Percentiles rank a stretch among this genome's conserved stretches.
These are phyloP conservation scores for Ustilaginoidea virens DNA, from an alignment of 2,329 filamentous ascomycete genomes.

Conservation along the genomic window DNA sequence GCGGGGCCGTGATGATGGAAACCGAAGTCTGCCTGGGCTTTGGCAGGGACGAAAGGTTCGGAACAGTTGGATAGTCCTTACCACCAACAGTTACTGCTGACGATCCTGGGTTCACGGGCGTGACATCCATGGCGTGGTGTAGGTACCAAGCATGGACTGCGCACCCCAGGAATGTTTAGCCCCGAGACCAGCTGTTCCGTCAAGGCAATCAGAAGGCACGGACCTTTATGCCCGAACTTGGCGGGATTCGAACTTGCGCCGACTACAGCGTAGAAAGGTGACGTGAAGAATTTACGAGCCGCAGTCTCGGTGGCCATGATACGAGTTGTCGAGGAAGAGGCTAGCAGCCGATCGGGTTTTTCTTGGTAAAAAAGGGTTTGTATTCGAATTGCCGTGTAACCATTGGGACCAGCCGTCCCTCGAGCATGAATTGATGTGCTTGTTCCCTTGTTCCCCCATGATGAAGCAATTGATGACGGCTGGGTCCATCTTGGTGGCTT, in stretches of 20 bases:
- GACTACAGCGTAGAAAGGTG: slow-evolving; percentile 70
- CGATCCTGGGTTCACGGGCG: slow-evolving; percentile 66
- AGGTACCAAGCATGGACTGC: slow-evolving; percentile 86
- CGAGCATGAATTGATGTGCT: too few species aligned
- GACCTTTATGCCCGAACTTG: slow-evolving; percentile 85
- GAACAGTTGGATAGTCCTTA: slow-evolving; percentile 45
- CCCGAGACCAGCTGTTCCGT: neutral
- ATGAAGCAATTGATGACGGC: too few species aligned
- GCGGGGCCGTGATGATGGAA: slow-evolving; percentile 76
- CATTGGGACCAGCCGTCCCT: too few species aligned
- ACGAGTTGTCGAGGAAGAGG: neutral
- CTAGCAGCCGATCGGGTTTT: too few species aligned
- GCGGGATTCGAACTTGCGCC: slow-evolving; percentile 71
- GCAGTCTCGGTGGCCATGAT: slow-evolving; percentile 52
- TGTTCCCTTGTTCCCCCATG: too few species aligned
- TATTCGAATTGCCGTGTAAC: too few species aligned
- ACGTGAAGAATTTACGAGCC: slow-evolving; percentile 66
- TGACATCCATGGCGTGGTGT: slow-evolving; percentile 56
- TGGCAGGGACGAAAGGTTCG: slow-evolving; percentile 49
- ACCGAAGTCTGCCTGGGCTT: slow-evolving; percentile 57
- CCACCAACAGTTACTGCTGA: slow-evolving; percentile 45
- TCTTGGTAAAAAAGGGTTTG: too few species aligned
- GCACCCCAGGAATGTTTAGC: neutral
- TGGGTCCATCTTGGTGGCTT: too few species aligned
- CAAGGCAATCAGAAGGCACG: slow-evolving; percentile 7